These are phyloP conservation scores for Tetrahymena borealis DNA, from an alignment of 73 alveolate species.

Conservation along the genomic window DNA sequence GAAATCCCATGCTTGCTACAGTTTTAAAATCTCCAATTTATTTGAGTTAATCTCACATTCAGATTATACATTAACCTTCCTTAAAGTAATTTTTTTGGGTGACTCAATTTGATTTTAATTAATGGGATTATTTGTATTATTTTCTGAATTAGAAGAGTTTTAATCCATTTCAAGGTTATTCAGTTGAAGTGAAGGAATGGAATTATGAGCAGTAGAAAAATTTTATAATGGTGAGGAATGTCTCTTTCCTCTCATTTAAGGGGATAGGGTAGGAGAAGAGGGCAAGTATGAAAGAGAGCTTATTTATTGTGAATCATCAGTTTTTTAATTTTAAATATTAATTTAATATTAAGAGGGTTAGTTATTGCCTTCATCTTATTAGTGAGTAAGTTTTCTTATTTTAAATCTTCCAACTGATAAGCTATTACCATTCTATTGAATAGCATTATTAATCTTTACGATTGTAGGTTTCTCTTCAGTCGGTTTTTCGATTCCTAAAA, in stretches of 20 bases:
- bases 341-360: not conserved
- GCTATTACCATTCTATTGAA: not conserved
- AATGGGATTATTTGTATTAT: not conserved
- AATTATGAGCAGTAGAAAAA: not conserved
- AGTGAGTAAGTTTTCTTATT: not conserved
- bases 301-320: not conserved
- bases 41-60: not conserved
- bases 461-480: not conserved
- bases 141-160: not conserved
- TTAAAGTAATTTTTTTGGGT: not conserved
- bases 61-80: not conserved
- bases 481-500: conserved; percentile 2
- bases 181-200: not conserved
- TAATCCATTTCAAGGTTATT: not conserved
- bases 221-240: not conserved
- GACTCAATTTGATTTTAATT: not conserved
- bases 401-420: not conserved
- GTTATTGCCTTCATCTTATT: not conserved
- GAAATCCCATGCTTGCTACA: not conserved
- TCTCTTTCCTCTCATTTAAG: not conserved
- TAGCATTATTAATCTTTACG: not conserved
- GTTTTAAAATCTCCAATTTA: not conserved
- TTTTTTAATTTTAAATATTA: not conserved
- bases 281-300: not conserved
- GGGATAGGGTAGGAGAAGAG: not conserved